Conservation (phyloP, 2,329 filamentous ascomycete genomes). For the Ustulina deusta region DNA sequence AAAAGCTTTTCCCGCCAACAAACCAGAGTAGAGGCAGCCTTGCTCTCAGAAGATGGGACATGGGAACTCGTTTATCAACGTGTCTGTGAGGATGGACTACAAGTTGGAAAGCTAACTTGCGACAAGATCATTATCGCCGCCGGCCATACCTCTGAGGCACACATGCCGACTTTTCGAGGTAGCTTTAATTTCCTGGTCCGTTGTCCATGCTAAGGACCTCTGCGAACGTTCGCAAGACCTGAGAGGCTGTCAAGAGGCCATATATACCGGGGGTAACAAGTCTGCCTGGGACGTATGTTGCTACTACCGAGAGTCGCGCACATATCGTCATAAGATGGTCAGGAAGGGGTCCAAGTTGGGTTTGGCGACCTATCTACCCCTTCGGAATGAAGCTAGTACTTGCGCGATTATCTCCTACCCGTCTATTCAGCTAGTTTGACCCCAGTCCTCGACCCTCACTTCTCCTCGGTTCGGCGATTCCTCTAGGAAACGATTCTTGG, state of each 20-base stretch:
- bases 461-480: constrained; percentile 14
- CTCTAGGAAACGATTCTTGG: constrained; percentile 26
- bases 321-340: constrained; percentile 31
- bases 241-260: constrained; percentile 13
- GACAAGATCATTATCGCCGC: constrained; percentile 34
- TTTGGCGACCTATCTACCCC: constrained; percentile 30
- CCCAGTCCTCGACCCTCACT: constrained; percentile 26
- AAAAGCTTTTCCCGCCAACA: constrained; percentile 17
- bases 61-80: constrained; percentile 26
- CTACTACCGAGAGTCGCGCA: constrained; percentile 17
- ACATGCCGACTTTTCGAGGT: constrained; percentile 29
- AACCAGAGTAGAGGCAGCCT: constrained; percentile 26
- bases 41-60: constrained; percentile 25
- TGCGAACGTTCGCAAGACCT: constrained; percentile 13
- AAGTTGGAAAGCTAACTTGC: constrained; percentile 14
- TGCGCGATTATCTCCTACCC: constrained; percentile 27
- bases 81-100: not conserved
- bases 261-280: constrained; percentile 34
- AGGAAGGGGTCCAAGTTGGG: constrained; percentile 33
- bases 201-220: constrained; percentile 31
- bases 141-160: constrained; percentile 29
- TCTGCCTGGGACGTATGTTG: constrained; percentile 37
- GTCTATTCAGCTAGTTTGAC: constrained; percentile 32
- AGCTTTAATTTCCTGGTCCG: constrained; percentile 18
- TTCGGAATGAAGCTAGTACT: constrained; percentile 18